These are phyloP conservation scores for Botrytis tulipae DNA, from an alignment of 2,329 filamentous ascomycete species.

Conservation along the genomic window DNA sequence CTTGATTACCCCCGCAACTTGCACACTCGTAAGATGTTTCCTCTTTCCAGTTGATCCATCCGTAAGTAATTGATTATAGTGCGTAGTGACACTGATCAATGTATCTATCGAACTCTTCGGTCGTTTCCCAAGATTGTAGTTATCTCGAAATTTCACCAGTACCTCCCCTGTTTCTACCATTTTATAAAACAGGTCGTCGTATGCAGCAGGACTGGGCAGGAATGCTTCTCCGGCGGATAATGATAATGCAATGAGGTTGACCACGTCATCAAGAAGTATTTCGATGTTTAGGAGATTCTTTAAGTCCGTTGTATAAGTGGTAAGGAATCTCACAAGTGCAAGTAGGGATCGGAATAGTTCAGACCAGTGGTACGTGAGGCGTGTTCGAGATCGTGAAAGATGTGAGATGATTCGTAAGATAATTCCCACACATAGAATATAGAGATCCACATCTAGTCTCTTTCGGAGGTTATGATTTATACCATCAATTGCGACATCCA, in stretches of 20 bases:
- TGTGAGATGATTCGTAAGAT: slow-evolving; percentile 81
- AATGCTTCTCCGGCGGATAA: slow-evolving; percentile 88
- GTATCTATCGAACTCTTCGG: slow-evolving; percentile 75
- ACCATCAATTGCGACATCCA: slow-evolving; percentile 86
- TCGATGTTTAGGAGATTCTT: slow-evolving; percentile 67
- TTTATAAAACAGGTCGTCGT: slow-evolving; percentile 98
- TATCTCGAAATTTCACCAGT: slow-evolving; percentile 76
- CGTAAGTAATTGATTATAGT: slow-evolving; percentile 82
- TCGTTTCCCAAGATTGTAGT: slow-evolving; percentile 61
- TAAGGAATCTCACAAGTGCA: slow-evolving; percentile 84
- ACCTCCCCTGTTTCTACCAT: slow-evolving; percentile 87
- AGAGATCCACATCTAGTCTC: slow-evolving; percentile 79
- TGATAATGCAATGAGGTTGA: slow-evolving; percentile 80
- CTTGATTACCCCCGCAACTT: slow-evolving; percentile 90
- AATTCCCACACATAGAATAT: slow-evolving; percentile 77
- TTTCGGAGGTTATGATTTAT: slow-evolving; percentile 92
- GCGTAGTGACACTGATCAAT: slow-evolving; percentile 74
- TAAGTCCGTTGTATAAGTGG: slow-evolving; percentile 79
- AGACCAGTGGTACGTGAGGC: slow-evolving; percentile 88
- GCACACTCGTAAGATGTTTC: slow-evolving; percentile 73
- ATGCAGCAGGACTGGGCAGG: slow-evolving; percentile 79
- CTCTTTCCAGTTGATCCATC: slow-evolving; percentile 50
- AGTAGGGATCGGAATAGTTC: slow-evolving; percentile 90
- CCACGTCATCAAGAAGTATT: slow-evolving; percentile 70
- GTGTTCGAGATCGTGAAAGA: slow-evolving; percentile 76